Evolutionary conservation across 805 yeast species (phyloP).

Genomic region (Barnettozyma californica): DNA sequence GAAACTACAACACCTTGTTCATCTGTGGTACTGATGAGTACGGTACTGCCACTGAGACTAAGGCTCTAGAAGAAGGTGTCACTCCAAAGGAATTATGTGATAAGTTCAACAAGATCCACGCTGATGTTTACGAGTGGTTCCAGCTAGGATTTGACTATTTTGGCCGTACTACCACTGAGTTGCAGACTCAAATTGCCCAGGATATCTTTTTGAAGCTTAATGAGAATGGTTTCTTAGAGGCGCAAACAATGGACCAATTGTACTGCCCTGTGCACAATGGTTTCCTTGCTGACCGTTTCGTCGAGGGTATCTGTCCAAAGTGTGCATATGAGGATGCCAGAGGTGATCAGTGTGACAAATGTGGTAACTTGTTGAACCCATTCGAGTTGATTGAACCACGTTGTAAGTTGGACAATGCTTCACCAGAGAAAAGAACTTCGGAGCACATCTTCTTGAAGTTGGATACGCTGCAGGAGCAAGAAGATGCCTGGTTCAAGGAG

Average conservation of each 20-base stretch:
- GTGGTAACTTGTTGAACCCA: slow-evolving; percentile 87
- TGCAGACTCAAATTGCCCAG: slow-evolving; percentile 94
- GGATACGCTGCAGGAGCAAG: slow-evolving; percentile 75
- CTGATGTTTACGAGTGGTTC: slow-evolving; percentile 94
- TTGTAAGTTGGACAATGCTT: slow-evolving; percentile 83
- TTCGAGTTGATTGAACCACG: slow-evolving; percentile 91
- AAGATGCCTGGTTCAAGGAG: slow-evolving; percentile 65
- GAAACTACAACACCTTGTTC: slow-evolving; percentile 81
- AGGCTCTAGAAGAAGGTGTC: slow-evolving; percentile 89
- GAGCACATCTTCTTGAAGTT: slow-evolving; percentile 81
- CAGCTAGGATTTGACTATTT: slow-evolving; percentile 90
- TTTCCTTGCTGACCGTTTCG: slow-evolving; percentile 92
- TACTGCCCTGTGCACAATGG: slow-evolving; percentile 89
- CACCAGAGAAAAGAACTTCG: slow-evolving; percentile 76
- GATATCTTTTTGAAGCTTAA: slow-evolving; percentile 76
- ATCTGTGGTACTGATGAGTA: slow-evolving; percentile 98
- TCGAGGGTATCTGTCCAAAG: slow-evolving; percentile 95
- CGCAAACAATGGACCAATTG: slow-evolving; percentile 81
- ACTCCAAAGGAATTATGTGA: slow-evolving; percentile 87
- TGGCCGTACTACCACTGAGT: slow-evolving; percentile 91
- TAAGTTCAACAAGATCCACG: slow-evolving; percentile 82
- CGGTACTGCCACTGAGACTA: slow-evolving; percentile 99
- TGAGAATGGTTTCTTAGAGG: slow-evolving; percentile 78
- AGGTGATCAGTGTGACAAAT: slow-evolving; percentile 98
- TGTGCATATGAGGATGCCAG: slow-evolving; percentile 95